These are phyloP conservation scores for Talaromyces ruber DNA, from an alignment of 495 filamentous ascomycete species.

Conservation along the genomic window DNA sequence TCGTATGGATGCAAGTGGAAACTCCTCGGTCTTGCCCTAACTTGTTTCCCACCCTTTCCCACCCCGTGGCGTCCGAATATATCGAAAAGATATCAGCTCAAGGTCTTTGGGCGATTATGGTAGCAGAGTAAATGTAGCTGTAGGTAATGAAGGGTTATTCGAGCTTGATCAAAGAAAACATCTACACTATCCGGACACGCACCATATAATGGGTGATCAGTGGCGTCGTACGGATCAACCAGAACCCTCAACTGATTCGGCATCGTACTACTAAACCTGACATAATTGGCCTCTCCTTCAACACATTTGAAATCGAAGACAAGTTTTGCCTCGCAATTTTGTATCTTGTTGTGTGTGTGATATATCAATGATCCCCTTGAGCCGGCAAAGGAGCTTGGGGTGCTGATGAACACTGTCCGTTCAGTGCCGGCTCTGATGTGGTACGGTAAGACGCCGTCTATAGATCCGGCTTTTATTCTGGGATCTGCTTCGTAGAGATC, in stretches of 20 bases:
- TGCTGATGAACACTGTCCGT: background rate
- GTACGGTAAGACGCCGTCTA: slow-evolving; percentile 4
- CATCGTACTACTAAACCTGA: slow-evolving; percentile 6
- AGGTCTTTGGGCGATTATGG: background rate
- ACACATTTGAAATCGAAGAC: slow-evolving; percentile 6
- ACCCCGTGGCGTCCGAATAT: background rate
- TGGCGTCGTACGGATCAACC: slow-evolving; percentile 2
- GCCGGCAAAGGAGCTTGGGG: slow-evolving; percentile 4
- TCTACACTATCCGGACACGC: background rate
- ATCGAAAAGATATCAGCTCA: background rate
- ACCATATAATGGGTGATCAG: slow-evolving; percentile 6
- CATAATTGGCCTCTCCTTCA: slow-evolving; percentile 1
- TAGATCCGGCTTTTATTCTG: background rate
- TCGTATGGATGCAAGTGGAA: background rate
- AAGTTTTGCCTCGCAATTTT: slow-evolving; percentile 2
- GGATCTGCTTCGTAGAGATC: slow-evolving; percentile 6
- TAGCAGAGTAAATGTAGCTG: slow-evolving; percentile 1
- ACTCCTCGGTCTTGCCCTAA: background rate
- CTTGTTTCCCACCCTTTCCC: background rate
- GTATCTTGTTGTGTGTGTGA: background rate
- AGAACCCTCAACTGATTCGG: background rate
- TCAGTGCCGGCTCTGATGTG: background rate
- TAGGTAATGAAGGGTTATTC: background rate
- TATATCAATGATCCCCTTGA: background rate
- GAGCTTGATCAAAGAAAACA: background rate